Evolutionary conservation across 2,329 filamentous ascomycete species (phyloP), one percentile per base, ranked within the genome.

Genomic region (Fusarium graminum): DNA sequence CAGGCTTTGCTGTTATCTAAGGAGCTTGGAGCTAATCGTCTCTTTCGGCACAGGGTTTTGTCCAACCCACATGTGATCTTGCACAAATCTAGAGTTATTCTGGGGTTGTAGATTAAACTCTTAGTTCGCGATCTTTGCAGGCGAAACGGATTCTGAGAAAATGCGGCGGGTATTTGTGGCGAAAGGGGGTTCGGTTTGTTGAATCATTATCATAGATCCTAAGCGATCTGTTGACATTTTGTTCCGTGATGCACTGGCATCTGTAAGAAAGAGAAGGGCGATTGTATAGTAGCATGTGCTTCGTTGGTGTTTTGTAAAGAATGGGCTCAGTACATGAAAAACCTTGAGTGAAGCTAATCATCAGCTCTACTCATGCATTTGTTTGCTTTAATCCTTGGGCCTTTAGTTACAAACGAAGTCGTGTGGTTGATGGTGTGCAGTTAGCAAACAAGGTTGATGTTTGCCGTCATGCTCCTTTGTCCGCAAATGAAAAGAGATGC

Each of bases 1-100:
- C 85, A 3, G 86, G 86, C 0, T 88, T 88, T 69, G 79, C 78
- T 25, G 59, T 80, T 17, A 13, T 71, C 13, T 70, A 32, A 66
- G 22, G 22, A 30, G 9, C 10, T 30, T 32, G 6, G 8, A 17
- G 14, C 9, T 14, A 7, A n/a, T 6, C 7, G 11, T n/a, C n/a
- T 46, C 12, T 40, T 29, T 34, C 19, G n/a, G 8, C 16, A 28
- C 34, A 34, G 7, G 10, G 17, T 49, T 17, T 13, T 59, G 22
- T 25, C 30, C 52, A 50, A 25, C 19, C 26, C 25, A 11, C 12
- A 7, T 32, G 14, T 16, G 44, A 36, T 22, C 28, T 52, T 42
- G 19, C 52, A 16, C 45, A 30, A 32, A 40, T 38, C 16, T 40
- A 25, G 14, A 39, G 25, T 22, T 38, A 39, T 53, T 22, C 19